A percentile compares a stretch with the other conserved stretches of the same genome.
phyloP scores from a whole-genome alignment of 2,329 filamentous ascomycete species.

The Hyphodiscus sp. region DNA sequence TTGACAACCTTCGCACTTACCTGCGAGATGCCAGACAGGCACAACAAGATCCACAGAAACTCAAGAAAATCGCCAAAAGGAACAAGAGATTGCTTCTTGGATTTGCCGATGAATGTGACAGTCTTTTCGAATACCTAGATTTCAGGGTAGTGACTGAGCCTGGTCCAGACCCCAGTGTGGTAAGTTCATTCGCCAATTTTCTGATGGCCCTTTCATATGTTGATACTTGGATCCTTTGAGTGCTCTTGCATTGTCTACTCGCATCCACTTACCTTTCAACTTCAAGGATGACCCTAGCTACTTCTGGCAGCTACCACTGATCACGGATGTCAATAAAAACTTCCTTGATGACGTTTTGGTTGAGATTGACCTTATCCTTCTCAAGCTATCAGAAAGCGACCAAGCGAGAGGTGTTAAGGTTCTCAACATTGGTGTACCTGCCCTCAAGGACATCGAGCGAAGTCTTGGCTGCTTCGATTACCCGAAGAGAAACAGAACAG shows the following conservation, averaged over 20 bases:
- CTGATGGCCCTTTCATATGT: neutral
- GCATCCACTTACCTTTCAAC: neutral
- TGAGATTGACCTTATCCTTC: conserved; percentile 39
- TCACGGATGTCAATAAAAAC: conserved; percentile 20
- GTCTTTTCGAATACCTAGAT: conserved; percentile 50
- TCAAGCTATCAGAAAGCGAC: conserved; percentile 15
- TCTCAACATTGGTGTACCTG: conserved; percentile 12
- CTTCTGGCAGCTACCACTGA: conserved; percentile 28
- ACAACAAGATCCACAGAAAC: conserved; percentile 38
- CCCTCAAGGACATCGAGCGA: conserved; percentile 22
- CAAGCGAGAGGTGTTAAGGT: conserved; percentile 5
- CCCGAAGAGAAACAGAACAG: conserved; percentile 21
- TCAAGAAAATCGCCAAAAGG: conserved; percentile 46
- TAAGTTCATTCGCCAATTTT: neutral
- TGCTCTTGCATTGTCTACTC: neutral
- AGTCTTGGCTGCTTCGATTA: conserved; percentile 27
- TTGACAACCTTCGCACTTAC: conserved; percentile 53
- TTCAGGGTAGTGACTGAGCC: conserved; percentile 40
- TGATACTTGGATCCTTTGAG: neutral
- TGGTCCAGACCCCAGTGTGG: conserved; percentile 23
- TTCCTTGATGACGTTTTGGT: conserved; percentile 53
- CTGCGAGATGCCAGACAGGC: conserved; percentile 46
- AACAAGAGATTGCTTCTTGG: conserved; percentile 60
- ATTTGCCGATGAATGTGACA: conserved; percentile 55
- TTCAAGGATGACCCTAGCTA: conserved; percentile 22